These are phyloP conservation scores for Dianthus caryophyllus DNA, from an alignment of 148 eudicot species.

Conservation along the genomic window DNA sequence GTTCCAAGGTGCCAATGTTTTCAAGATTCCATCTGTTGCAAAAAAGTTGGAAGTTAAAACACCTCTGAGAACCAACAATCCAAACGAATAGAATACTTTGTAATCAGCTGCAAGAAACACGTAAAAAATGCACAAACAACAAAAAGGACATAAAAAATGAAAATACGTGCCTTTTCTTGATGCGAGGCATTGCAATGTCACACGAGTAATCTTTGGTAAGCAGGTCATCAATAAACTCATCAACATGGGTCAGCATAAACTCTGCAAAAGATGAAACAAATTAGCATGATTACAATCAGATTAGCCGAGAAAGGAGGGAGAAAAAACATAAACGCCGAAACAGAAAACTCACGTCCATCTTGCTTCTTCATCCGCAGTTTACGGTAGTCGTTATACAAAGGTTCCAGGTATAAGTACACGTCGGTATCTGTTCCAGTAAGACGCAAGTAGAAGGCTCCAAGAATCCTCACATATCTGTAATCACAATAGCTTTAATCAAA, in stretches of 20 bases:
- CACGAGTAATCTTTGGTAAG: no score
- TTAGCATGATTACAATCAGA: conserved; percentile 1
- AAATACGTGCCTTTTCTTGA: conserved; percentile 53
- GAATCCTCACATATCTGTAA: no score
- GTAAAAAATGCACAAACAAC: neutral
- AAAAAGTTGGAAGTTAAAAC: no score
- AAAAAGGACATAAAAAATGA: neutral
- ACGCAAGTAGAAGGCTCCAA: no score
- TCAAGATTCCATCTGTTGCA: conserved; percentile 85
- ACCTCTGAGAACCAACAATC: neutral
- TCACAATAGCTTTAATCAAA: conserved; percentile 12
- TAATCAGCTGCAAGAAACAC: neutral
- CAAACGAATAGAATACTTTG: neutral
- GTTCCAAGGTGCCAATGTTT: conserved; percentile 62
- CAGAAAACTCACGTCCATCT: conserved; percentile 46
- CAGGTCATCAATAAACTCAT: no score
- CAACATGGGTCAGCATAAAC: no score
- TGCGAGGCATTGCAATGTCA: no score
- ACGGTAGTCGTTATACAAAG: no score
- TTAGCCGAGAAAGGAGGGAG: neutral
- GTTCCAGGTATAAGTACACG: no score
- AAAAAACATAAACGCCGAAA: neutral
- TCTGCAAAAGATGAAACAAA: no score
- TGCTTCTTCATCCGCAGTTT: no score
- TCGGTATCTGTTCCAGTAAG: no score